Evolutionary conservation across 2,329 filamentous ascomycete species (phyloP).

Genomic region (Dichotomopilus funicola): DNA sequence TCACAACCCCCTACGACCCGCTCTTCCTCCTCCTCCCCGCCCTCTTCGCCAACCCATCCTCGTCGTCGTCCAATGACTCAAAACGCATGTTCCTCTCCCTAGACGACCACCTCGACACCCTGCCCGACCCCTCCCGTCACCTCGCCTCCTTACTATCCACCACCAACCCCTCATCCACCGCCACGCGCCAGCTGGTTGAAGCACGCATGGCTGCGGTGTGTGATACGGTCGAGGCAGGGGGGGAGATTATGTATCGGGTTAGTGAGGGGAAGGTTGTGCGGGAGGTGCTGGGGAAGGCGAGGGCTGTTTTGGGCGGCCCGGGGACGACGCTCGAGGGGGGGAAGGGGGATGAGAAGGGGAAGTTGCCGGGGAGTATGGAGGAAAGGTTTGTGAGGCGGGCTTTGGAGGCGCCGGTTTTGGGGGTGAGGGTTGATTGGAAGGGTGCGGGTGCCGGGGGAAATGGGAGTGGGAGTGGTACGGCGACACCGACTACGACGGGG

Average conservation of each 20-base stretch:
- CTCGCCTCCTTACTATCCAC: slow-evolving; percentile 47
- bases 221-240: slow-evolving; percentile 75
- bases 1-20: slow-evolving; percentile 79
- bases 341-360: slow-evolving; percentile 36
- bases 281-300: slow-evolving; percentile 65
- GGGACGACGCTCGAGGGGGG: slow-evolving; percentile 34
- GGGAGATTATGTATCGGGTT: slow-evolving; percentile 78
- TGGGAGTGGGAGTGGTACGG: slow-evolving; percentile 21
- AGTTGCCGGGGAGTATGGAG: slow-evolving; percentile 75
- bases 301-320: slow-evolving; percentile 44
- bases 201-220: slow-evolving; percentile 64
- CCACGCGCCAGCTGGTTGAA: slow-evolving; percentile 49
- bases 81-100: slow-evolving; percentile 62
- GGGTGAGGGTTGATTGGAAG: slow-evolving; percentile 43
- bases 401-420: slow-evolving; percentile 69
- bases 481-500: slow-evolving; percentile 24
- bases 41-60: slow-evolving; percentile 39
- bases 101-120: slow-evolving; percentile 65
- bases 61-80: slow-evolving; percentile 1
- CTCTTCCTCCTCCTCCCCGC: slow-evolving; percentile 77
- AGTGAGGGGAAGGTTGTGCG: slow-evolving; percentile 63
- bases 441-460: background rate
- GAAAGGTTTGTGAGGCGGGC: slow-evolving; percentile 72
- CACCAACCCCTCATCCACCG: slow-evolving; percentile 30
- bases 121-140: slow-evolving; percentile 50